Base-by-base conservation (phyloP, 164 flowering plant species). In the Umbilicus rupestris region DNA sequence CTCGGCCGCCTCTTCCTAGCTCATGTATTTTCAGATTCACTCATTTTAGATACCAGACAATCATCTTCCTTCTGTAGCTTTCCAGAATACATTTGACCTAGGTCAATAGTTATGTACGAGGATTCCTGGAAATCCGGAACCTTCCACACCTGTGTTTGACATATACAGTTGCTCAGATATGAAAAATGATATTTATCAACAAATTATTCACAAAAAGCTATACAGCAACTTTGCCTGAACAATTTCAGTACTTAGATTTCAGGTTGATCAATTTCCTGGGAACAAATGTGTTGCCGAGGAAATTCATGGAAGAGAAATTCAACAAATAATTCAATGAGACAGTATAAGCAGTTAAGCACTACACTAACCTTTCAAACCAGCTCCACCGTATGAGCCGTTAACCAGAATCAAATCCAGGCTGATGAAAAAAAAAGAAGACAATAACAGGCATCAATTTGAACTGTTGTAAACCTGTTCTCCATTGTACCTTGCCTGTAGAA, bases 1-100 rank as follows among this genome's bases (percentile, higher is more conserved):
- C 68, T 65, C 82, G 9, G 95, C 84, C 12, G 82, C 57, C 28
- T 20, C 57, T 20, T 50, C 22, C n/a, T n/a, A n/a, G n/a, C n/a
- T n/a, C n/a, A n/a, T n/a, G n/a, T n/a, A n/a, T 7, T 50, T 15
- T 42, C 31, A 55, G 33, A 28, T 55, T 26, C 5, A 6, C 44
- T 65, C 33, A 31, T 29, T 46, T 47, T 65, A 19, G 39, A 46
- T 62, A 62, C 42, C 35, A 14, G 17, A 16, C 30, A 10, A 44
- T n/a, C 33, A 24, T 55, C 60, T 33, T 55, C 60, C 60, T 55
- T 4, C 19, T 55, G 33, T 14, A 28, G 16, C 41, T 22, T 31
- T n/a, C 3, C 57, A 65, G 29, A 65, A 65, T 35, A 35, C 12
- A 19, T 62, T 62, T 62, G 26, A 62, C 30, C 65, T 35, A 37